Conservation (phyloP, 73 alveolate species). For the Paramecium sonneborni region DNA sequence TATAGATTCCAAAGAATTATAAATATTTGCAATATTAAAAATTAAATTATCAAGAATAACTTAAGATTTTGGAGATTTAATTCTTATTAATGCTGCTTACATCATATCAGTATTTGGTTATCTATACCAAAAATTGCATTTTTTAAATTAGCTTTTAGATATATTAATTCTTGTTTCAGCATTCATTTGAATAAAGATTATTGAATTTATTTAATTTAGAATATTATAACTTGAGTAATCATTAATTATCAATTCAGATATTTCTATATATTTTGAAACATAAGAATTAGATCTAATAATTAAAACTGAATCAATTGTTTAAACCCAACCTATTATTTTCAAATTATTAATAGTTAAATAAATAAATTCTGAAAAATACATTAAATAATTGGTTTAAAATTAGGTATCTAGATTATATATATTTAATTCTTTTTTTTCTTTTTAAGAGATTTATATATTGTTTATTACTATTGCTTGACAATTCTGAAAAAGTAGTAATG, state of each 20-base stretch:
- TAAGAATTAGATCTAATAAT: not conserved
- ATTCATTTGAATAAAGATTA: not conserved
- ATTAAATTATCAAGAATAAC: not conserved
- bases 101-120: not conserved
- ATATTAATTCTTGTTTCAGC: not conserved
- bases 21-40: not conserved
- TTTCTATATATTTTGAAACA: not conserved
- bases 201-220: not conserved
- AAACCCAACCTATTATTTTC: not conserved
- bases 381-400: not conserved
- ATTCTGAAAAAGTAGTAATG: not conserved
- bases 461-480: not conserved
- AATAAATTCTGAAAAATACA: not conserved
- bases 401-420: not conserved
- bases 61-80: not conserved
- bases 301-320: not conserved
- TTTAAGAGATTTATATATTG: not conserved
- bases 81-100: not conserved
- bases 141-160: not conserved
- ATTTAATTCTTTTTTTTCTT: not conserved
- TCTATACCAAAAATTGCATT: not conserved
- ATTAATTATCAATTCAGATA: not conserved
- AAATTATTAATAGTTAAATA: not conserved
- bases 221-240: not conserved
- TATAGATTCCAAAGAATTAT: not conserved